Evolutionary conservation across 768 basidiomycete species (phyloP), one percentile per base, ranked within the genome.

Genomic region (Boletus vinaceobasis): DNA sequence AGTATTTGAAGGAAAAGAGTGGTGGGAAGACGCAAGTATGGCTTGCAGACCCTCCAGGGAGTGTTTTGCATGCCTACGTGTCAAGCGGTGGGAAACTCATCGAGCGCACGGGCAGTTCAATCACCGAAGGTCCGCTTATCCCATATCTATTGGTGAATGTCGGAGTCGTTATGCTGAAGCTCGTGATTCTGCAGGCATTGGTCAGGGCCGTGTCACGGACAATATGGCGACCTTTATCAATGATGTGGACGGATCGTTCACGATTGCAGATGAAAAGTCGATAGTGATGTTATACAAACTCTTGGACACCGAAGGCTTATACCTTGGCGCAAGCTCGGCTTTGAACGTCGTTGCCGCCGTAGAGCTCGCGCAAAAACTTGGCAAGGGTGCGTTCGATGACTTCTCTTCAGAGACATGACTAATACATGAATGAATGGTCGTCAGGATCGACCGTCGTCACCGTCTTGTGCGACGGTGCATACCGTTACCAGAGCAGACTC

Each of bases 41-140:
- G 91, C 75, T 99, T 32, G 97, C 97, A 14, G 97, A 99, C 65
- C 97, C 97, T 14, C 97, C 97, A 0, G 97, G 97, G 38, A 93
- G 91, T 67, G 92, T 97, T 48, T 74, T 99, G 63, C 83, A 89
- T 57, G 83, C 89, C 67, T 91, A 92, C 64, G 68, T 98, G 43
- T 80, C 78, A 38, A 91, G 85, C 56, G 94, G 93, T 0, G 86
- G 90, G 21, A 85, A 85, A 69, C 73, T 93, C 49, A 70, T 74
- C 17, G 93, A 96, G 64, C 75, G 94, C 56, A 74, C 72, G 29
- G 93, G 93, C n/a, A 85, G 90, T 59, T 93, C 90, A 4, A 93
- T 96, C 62, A 94, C 93, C 0, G 93, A 96, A 81, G 93, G 93
- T 90, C 48, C 27, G 71, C 17, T 17, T 55, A 6, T 26, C 37